Base-by-base conservation (phyloP, 2,329 filamentous ascomycete species). In the Penicillium hordei region DNA sequence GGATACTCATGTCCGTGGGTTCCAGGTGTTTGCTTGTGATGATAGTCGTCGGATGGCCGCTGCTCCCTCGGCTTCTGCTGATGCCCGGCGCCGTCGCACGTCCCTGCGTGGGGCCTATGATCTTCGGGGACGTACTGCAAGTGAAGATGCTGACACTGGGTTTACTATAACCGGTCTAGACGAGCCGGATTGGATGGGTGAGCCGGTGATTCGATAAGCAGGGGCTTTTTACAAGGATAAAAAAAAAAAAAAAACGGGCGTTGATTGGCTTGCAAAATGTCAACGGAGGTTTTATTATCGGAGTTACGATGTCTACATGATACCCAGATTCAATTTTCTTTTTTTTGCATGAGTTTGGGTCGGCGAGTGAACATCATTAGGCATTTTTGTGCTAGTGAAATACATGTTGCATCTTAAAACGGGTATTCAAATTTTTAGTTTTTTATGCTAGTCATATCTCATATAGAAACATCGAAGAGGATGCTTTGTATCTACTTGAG, bases 1-100 rank as follows among this genome's bases (percentile, higher is more conserved):
- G 74, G 94, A 99, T 73, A 99, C 94, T n/a, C 94, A 99, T 79
- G 83, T 99, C 25, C 84, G 94, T 17, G 93, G 92, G 2, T 84
- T 99, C 74, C 95, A 96, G 78, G 89, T 97, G 10, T 99, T 87
- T 69, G 82, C 85, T 15, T 72, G 70, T 31, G 78, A 81, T 59
- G 76, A 79, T 48, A 70, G 65, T 44, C 70, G 70, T 4, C 67
- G 69, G 3, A 62, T 70, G 39, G 66, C 60, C 8, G 65, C 65
- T 61, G 72, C 63, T 38, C 71, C 72, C 15, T 72, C 71, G 36
- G 72, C 70, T 29, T 72, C 70, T 36, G 72, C 71, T 13, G 69
- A 72, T 68, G 65, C 61, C 8, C 60, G 67, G n/a, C 64, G 60
- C 23, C 61, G 70, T 36, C 62, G 68, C 19, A 67, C 70, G 44